A percentile compares a stretch with the other conserved stretches of the same genome.
These are phyloP conservation scores for Phalaenopsis aphrodite DNA, from an alignment of 106 monocot species.

Conservation along the genomic window DNA sequence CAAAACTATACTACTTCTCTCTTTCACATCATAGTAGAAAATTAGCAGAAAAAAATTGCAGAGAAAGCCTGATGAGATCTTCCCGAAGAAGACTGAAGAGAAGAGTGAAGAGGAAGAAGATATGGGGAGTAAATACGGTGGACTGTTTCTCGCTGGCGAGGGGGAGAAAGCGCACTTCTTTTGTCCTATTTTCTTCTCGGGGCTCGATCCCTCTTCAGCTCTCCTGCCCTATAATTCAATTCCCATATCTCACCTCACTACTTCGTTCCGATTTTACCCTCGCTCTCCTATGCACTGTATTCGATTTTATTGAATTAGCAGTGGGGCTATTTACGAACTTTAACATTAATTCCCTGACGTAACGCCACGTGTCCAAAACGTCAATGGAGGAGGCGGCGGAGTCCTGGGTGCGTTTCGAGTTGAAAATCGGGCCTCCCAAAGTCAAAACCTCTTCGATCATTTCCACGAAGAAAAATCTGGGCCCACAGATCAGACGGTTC, in stretches of 20 bases:
- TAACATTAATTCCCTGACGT: neutral
- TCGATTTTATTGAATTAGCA: neutral
- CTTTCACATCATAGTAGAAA: neutral
- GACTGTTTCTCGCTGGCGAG: neutral
- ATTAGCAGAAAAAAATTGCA: neutral
- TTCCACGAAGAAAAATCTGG: neutral
- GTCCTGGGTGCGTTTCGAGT: neutral
- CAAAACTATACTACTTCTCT: neutral
- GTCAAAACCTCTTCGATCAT: neutral
- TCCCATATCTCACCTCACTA: neutral
- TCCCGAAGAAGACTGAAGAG: neutral
- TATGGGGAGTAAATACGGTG: neutral
- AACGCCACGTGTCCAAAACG: neutral
- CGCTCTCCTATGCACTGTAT: neutral
- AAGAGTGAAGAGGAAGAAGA: neutral
- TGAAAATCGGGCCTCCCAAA: neutral
- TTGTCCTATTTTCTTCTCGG: neutral
- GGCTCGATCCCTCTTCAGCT: neutral
- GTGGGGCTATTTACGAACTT: neutral
- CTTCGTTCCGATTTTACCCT: neutral
- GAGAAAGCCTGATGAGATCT: neutral
- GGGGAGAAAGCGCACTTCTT: neutral
- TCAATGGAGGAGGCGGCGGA: neutral
- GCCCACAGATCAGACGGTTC: neutral
- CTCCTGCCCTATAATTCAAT: neutral